phyloP scores from a whole-genome alignment of 2,329 filamentous ascomycete genomes.

The Neofusicoccum sp. region DNA sequence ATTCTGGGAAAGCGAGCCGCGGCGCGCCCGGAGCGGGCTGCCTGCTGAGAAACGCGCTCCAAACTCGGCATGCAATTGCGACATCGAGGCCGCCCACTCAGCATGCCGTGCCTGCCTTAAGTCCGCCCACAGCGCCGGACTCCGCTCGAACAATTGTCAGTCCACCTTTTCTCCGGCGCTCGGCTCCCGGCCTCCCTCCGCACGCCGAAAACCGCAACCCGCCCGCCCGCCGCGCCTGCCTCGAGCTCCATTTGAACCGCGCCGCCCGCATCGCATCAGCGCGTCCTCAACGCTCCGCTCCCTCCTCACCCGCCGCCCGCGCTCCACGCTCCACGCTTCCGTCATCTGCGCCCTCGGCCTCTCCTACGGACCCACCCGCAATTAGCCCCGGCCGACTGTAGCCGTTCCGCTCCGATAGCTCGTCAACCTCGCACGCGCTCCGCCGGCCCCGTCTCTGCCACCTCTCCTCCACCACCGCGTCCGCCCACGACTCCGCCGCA shows the following conservation, averaged over 20 bases:
- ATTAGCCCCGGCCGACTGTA: slow-evolving; percentile 11
- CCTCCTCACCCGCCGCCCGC: neutral
- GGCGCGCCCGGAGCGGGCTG: neutral
- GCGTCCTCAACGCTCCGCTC: too few species aligned
- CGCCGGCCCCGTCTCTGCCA: neutral
- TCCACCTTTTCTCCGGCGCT: slow-evolving; percentile 10
- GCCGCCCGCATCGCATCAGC: neutral
- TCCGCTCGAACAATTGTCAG: slow-evolving; percentile 20
- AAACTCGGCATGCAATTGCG: slow-evolving; percentile 4
- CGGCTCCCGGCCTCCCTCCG: slow-evolving; percentile 2
- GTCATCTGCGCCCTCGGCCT: neutral
- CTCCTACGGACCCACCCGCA: slow-evolving; percentile 10
- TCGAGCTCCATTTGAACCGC: slow-evolving; percentile 10
- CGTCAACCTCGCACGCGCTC: slow-evolving; percentile 6
- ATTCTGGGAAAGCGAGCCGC: neutral
- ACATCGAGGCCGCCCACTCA: slow-evolving; percentile 1
- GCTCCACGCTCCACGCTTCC: slow-evolving; percentile 1
- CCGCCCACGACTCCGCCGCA: neutral
- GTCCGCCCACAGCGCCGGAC: slow-evolving; percentile 16
- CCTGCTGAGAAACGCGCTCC: slow-evolving; percentile 12
- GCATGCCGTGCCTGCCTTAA: neutral
- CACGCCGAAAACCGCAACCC: slow-evolving; percentile 7
- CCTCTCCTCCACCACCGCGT: neutral
- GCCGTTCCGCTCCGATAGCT: slow-evolving; percentile 21
- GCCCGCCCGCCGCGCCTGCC: neutral